These are phyloP conservation scores for Phymatotrichopsis omnivora DNA, from an alignment of 2,329 filamentous ascomycete genomes.

Conservation along the genomic window DNA sequence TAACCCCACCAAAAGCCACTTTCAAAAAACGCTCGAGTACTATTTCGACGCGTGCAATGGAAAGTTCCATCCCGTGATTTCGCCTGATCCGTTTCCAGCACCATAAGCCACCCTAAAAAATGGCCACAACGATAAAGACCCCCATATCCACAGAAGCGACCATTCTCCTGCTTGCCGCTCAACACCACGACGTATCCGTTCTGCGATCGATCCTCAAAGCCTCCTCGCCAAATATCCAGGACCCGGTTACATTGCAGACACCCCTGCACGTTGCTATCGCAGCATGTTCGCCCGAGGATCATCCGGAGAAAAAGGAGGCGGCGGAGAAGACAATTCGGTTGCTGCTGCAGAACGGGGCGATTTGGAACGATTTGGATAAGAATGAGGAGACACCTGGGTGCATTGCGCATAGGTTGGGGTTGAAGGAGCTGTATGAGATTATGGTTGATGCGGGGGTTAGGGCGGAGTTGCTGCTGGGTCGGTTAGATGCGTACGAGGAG, in stretches of 20 bases:
- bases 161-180: conserved; percentile 51
- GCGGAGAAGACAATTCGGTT: conserved; percentile 60
- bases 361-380: conserved; percentile 90
- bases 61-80: too few species aligned
- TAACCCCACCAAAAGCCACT: background rate
- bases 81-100: too few species aligned
- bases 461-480: conserved; percentile 73
- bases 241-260: conserved; percentile 73
- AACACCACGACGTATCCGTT: conserved; percentile 55
- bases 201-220: conserved; percentile 60
- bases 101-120: background rate
- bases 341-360: conserved; percentile 76
- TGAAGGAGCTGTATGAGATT: conserved; percentile 62
- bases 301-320: conserved; percentile 42
- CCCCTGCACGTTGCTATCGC: conserved; percentile 85
- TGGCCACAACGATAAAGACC: conserved; percentile 12
- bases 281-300: conserved; percentile 45
- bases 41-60: too few species aligned
- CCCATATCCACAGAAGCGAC: conserved; percentile 14
- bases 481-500: conserved; percentile 61
- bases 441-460: conserved; percentile 85
- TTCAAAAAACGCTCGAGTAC: background rate
- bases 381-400: conserved; percentile 88
- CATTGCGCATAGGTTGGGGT: conserved; percentile 57
- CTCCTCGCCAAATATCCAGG: conserved; percentile 63